Conservation (phyloP, 768 basidiomycete genomes). For the Antrodiella citrinella region DNA sequence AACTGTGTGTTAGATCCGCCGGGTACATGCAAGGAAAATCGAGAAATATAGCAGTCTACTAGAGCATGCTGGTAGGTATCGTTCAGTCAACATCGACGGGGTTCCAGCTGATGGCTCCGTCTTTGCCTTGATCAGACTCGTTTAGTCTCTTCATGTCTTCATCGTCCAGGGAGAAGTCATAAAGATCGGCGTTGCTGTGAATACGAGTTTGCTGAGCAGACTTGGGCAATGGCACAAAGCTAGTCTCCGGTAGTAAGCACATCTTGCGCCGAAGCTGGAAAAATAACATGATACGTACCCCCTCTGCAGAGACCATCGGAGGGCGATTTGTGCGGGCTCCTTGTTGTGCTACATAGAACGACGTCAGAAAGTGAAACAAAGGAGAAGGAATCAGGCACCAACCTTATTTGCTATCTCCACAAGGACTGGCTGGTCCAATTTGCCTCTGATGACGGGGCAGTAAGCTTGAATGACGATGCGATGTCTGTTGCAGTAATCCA, state of each 20-base stretch:
- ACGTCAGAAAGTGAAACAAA: neutral
- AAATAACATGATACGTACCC: constrained; percentile 52
- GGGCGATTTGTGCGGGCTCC: constrained; percentile 69
- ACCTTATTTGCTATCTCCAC: constrained; percentile 46
- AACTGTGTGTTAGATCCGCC: no score
- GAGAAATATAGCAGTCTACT: no score
- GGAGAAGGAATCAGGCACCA: no score
- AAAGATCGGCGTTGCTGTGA: constrained; percentile 35
- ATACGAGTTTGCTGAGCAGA: constrained; percentile 36
- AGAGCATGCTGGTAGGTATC: no score
- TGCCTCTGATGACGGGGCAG: constrained; percentile 57
- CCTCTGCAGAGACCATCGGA: constrained; percentile 88
- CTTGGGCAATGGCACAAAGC: constrained; percentile 43
- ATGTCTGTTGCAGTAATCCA: constrained; percentile 47
- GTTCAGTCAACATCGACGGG: constrained; percentile 27
- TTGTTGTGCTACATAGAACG: constrained; percentile 29
- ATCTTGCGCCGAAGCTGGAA: no score
- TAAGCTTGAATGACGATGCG: constrained; percentile 35
- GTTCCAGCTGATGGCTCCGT: constrained; percentile 42
- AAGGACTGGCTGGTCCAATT: constrained; percentile 42
- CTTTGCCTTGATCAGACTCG: constrained; percentile 35
- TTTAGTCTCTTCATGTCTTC: constrained; percentile 38
- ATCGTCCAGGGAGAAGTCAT: constrained; percentile 34
- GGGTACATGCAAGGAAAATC: no score
- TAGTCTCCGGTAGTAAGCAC: no score